A percentile compares a stretch with the other conserved stretches of the same genome.
Conservation (phyloP, 2,329 filamentous ascomycete species). For the Chrysoporthe puriensis region DNA sequence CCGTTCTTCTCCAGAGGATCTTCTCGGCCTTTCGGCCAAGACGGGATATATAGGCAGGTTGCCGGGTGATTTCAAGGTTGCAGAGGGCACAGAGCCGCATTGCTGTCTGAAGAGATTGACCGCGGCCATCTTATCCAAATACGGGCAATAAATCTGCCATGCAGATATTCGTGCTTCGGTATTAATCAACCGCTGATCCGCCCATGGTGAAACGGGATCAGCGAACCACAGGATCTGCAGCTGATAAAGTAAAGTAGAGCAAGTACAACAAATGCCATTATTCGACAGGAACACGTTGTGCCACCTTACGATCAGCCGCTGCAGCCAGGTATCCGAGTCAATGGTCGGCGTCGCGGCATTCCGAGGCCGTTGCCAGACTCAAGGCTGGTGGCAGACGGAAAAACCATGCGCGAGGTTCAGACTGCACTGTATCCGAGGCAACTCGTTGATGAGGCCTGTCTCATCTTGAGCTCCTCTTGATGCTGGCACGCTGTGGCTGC, state of each 20-base stretch:
- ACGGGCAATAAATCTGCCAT: conserved; percentile 9
- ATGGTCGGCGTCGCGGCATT: background rate
- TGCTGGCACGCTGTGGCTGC: conserved; percentile 7
- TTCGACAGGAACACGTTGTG: conserved; percentile 6
- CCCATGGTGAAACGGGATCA: conserved; percentile 30
- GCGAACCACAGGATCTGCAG: conserved; percentile 25
- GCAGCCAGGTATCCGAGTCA: background rate
- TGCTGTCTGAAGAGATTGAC: conserved; percentile 4
- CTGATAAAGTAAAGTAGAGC: conserved; percentile 10
- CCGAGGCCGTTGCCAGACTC: background rate
- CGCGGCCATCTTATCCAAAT: conserved; percentile 6
- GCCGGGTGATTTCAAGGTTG: background rate
- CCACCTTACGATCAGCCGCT: background rate
- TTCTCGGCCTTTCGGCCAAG: background rate
- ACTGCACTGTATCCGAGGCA: conserved; percentile 11
- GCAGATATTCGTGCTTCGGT: conserved; percentile 2
- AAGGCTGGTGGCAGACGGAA: background rate
- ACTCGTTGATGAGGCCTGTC: background rate
- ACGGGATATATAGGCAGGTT: background rate
- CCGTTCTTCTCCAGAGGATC: background rate
- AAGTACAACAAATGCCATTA: conserved; percentile 1
- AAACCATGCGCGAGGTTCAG: background rate
- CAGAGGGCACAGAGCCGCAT: background rate
- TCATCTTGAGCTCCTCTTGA: background rate
- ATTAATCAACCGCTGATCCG: conserved; percentile 27